phyloP scores from a whole-genome alignment of 768 basidiomycete genomes.

The Pluteus cervinus region DNA sequence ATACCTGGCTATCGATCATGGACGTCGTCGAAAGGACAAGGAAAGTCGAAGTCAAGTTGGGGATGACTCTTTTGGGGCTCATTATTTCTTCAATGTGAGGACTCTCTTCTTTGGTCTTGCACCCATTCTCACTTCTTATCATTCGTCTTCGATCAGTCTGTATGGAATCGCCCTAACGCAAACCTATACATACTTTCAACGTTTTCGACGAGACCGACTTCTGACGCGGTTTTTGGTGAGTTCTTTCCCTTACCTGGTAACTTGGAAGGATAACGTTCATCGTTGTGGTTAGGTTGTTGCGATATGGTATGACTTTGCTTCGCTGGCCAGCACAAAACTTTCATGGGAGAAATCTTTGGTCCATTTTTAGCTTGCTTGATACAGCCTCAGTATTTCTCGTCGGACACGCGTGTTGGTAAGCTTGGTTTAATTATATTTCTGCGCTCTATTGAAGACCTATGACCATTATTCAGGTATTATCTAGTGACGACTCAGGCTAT shows the following conservation, averaged over 20 bases:
- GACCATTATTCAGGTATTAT: constrained; percentile 27
- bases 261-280: no score
- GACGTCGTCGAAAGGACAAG: constrained; percentile 13
- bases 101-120: background rate
- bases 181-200: constrained; percentile 25
- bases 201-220: constrained; percentile 21
- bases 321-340: no score
- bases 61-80: constrained; percentile 27
- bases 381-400: constrained; percentile 23
- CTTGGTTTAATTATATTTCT: no score
- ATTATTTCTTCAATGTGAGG: constrained; percentile 25
- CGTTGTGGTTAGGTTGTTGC: no score
- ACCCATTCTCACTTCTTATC: background rate
- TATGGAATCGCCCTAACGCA: constrained; percentile 26
- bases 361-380: constrained; percentile 19
- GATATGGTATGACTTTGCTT: no score
- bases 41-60: constrained; percentile 19
- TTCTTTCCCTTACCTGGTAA: no score
- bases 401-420: no score
- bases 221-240: constrained; percentile 20
- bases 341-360: no score
- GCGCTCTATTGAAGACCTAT: no score
- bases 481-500: constrained; percentile 18
- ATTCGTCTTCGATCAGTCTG: constrained; percentile 16
- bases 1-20: no score